A percentile compares a stretch with the other conserved stretches of the same genome.
These are phyloP conservation scores for Pestalotiopsis sp. DNA, from an alignment of 2,329 filamentous ascomycete genomes.

Conservation along the genomic window DNA sequence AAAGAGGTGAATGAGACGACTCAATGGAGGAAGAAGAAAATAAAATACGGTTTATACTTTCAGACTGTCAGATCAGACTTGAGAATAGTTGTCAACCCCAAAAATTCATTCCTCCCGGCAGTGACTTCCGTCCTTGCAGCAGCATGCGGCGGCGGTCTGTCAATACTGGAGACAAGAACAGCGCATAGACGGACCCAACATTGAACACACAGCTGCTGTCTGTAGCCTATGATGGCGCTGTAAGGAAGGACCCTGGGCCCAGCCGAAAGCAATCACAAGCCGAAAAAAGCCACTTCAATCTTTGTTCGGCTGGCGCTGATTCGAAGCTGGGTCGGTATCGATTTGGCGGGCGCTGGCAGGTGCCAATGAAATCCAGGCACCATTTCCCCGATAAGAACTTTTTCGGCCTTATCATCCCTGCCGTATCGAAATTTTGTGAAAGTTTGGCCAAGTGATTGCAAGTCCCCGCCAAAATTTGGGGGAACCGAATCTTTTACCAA, in stretches of 20 bases:
- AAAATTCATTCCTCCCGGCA: not conserved
- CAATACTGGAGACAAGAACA: not conserved
- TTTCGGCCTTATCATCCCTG: constrained; percentile 4
- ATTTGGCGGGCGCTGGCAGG: not conserved
- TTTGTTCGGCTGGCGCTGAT: not conserved
- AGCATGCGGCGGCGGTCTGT: not conserved
- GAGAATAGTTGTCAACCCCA: too few relatives aligned
- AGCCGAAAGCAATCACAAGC: not conserved
- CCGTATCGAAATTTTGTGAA: constrained; percentile 14
- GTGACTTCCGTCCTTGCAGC: not conserved
- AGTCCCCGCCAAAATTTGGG: constrained; percentile 12
- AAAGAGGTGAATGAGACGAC: not conserved
- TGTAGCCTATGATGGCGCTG: not conserved
- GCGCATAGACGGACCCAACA: not conserved
- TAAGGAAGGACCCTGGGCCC: not conserved
- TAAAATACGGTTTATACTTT: too few relatives aligned
- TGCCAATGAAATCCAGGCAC: not conserved
- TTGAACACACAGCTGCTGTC: not conserved
- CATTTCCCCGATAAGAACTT: constrained; percentile 10
- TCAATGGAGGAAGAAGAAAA: not conserved
- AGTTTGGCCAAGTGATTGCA: not conserved
- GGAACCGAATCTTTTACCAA: not conserved
- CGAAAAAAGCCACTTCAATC: not conserved
- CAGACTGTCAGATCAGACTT: too few relatives aligned
- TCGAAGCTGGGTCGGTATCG: not conserved